Conservation (phyloP, 2,329 filamentous ascomycete genomes). For the Juglanconis sp. region DNA sequence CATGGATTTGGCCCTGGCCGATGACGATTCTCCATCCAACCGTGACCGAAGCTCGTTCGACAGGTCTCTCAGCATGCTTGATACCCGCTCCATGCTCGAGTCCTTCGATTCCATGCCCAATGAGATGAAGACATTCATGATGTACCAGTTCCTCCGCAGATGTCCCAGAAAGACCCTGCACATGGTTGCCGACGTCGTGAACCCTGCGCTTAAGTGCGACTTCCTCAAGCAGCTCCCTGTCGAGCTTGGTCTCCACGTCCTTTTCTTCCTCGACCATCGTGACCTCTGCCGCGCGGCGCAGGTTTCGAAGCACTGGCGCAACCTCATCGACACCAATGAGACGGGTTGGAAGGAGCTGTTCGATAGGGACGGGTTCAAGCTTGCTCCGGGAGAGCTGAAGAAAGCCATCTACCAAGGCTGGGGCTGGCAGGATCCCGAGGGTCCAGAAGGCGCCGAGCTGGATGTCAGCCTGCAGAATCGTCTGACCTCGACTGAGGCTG, state of each 20-base stretch:
- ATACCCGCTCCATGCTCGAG: conserved; percentile 83
- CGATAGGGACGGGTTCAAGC: conserved; percentile 74
- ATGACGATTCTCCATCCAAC: conserved; percentile 25
- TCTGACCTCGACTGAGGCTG: conserved; percentile 51
- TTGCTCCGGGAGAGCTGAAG: conserved; percentile 79
- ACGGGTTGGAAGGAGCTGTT: conserved; percentile 93
- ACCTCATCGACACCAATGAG: conserved; percentile 87
- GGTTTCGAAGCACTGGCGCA: conserved; percentile 91
- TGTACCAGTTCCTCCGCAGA: conserved; percentile 89
- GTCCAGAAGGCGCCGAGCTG: conserved; percentile 70
- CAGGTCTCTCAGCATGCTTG: conserved; percentile 54
- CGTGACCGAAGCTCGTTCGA: conserved; percentile 29
- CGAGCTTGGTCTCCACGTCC: conserved; percentile 82
- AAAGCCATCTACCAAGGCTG: conserved; percentile 87
- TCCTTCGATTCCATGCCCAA: conserved; percentile 88
- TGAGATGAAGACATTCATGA: conserved; percentile 91
- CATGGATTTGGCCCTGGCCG: conserved; percentile 24
- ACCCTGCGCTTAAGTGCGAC: conserved; percentile 91
- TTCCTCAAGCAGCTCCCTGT: conserved; percentile 80
- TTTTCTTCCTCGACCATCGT: conserved; percentile 79
- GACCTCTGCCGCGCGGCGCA: conserved; percentile 88
- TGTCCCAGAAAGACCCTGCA: conserved; percentile 86
- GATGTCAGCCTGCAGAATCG: conserved; percentile 66
- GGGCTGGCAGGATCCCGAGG: conserved; percentile 92
- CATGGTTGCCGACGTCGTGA: conserved; percentile 85